Evolutionary conservation across 2,329 filamentous ascomycete species (phyloP).

Genomic region (Fusarium nisikadoi): DNA sequence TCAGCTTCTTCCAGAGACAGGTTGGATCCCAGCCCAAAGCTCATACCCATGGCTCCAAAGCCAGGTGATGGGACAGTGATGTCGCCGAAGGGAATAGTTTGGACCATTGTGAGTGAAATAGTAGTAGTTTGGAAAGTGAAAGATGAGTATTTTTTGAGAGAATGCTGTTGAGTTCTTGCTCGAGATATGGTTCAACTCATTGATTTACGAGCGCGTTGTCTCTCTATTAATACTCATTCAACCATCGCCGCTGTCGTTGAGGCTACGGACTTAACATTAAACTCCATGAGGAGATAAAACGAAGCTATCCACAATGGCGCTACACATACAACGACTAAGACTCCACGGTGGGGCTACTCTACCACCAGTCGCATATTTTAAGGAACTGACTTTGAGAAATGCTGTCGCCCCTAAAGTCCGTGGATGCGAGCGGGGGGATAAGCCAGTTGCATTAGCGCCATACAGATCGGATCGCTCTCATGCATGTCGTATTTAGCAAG

Average conservation of each 20-base stretch:
- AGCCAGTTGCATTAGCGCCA: not conserved
- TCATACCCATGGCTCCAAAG: slow-evolving; percentile 13
- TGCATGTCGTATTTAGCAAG: too few relatives aligned
- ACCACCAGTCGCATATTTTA: not conserved
- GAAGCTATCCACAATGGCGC: not conserved
- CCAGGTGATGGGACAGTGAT: not conserved
- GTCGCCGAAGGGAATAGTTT: not conserved
- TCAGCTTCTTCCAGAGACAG: not conserved
- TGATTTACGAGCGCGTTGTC: accelerated
- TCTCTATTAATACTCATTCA: not conserved
- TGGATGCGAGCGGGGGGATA: not conserved
- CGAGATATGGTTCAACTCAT: accelerated
- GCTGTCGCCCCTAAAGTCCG: not conserved
- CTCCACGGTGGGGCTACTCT: not conserved
- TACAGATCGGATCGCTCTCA: too few relatives aligned
- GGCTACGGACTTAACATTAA: not conserved
- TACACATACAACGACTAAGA: not conserved
- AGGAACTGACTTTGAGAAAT: not conserved
- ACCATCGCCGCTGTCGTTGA: not conserved
- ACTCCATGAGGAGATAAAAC: not conserved
- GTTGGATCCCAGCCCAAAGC: not conserved
- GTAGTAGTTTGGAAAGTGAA: too few relatives aligned
- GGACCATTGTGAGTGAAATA: not conserved
- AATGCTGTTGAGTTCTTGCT: not conserved
- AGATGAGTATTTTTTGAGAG: not conserved